Percentiles rank a stretch among this genome's conserved stretches.
Evolutionary conservation across 148 eudicot genomes (phyloP).

Genomic region (Vaccinium myrtillus): DNA sequence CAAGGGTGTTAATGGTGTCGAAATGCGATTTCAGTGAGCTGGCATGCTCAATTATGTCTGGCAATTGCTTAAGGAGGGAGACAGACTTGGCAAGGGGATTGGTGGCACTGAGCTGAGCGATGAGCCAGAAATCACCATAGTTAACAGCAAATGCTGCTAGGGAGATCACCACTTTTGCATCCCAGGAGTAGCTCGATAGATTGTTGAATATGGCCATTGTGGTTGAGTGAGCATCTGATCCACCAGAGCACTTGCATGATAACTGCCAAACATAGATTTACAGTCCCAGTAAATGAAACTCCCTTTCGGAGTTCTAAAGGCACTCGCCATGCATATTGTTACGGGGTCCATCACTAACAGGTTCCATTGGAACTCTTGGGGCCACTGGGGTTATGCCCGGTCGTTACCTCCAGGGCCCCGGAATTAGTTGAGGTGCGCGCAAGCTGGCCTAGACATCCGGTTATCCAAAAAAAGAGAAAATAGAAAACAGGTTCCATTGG

Average conservation of each 20-base stretch:
- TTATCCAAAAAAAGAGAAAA: too few species aligned
- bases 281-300: background rate
- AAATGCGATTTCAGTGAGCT: slow-evolving; percentile 54
- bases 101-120: slow-evolving; percentile 43
- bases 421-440: too few species aligned
- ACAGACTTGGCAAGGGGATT: slow-evolving; percentile 80
- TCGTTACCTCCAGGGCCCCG: too few species aligned
- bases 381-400: too few species aligned
- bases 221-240: slow-evolving; percentile 76
- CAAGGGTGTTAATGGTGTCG: slow-evolving; percentile 54
- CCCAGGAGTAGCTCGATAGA: slow-evolving; percentile 84
- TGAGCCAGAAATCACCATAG: slow-evolving; percentile 89
- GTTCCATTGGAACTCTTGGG: background rate
- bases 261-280: slow-evolving; percentile 39
- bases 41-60: slow-evolving; percentile 58
- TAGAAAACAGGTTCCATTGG: too few species aligned
- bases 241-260: slow-evolving; percentile 78
- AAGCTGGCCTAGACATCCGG: too few species aligned
- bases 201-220: slow-evolving; percentile 62
- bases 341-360: background rate
- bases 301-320: background rate
- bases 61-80: slow-evolving; percentile 71
- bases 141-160: slow-evolving; percentile 69
- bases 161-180: slow-evolving; percentile 70
- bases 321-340: background rate